Percentiles rank a stretch among this genome's conserved stretches.
phyloP scores from a whole-genome alignment of 805 yeast species.

The Pichia thaimueangensis region DNA sequence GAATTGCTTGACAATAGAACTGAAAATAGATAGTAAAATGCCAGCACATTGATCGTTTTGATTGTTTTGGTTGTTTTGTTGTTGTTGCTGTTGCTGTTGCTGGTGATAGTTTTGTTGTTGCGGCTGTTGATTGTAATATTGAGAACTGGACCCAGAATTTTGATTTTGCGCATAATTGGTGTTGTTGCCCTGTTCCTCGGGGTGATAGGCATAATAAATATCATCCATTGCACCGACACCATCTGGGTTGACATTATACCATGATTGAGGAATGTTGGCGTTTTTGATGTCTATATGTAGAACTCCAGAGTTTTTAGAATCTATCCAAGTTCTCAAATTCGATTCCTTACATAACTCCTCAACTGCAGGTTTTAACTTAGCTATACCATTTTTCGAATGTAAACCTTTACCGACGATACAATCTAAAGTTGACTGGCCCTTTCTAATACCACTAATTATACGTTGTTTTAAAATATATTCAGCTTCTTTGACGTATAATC shows the following conservation, averaged over 20 bases:
- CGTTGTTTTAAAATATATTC: constrained; percentile 67
- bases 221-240: constrained; percentile 31
- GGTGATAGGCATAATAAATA: constrained; percentile 17
- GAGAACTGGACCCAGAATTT: constrained; percentile 24
- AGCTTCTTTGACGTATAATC: constrained; percentile 86
- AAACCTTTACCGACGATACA: constrained; percentile 93
- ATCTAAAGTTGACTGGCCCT: constrained; percentile 54
- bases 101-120: constrained; percentile 29
- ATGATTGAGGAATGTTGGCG: constrained; percentile 37
- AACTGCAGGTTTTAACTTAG: constrained; percentile 86
- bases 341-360: constrained; percentile 69
- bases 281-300: constrained; percentile 58
- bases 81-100: constrained; percentile 24
- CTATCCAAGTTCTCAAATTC: constrained; percentile 53
- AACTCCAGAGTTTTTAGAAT: constrained; percentile 75
- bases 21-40: neutral
- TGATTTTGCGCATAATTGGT: constrained; percentile 17
- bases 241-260: constrained; percentile 27
- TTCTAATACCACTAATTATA: constrained; percentile 55
- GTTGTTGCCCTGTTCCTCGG: constrained; percentile 16
- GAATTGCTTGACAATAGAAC: constrained; percentile 1
- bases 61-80: constrained; percentile 20
- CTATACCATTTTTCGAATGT: constrained; percentile 75
- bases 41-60: constrained; percentile 13
- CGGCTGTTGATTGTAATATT: constrained; percentile 26